Base-by-base conservation (phyloP, 139 green algal species). In the Tetradesmus lagerheimii region DNA sequence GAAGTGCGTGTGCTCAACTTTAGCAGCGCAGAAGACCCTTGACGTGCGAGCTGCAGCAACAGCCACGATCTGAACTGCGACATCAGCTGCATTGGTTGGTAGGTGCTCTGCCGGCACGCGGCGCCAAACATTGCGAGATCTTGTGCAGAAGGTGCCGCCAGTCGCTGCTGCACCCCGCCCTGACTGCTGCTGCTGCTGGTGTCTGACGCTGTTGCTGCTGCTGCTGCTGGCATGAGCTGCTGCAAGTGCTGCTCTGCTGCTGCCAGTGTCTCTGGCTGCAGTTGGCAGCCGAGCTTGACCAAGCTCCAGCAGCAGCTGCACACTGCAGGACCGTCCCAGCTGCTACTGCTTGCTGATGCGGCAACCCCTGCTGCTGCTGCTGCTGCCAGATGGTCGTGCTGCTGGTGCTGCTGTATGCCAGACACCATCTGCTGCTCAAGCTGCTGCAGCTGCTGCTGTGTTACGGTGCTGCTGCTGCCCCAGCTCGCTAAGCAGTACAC, bases 271-370 rank as follows among this genome's bases (percentile, higher is more conserved):
- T 35, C 2, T 0, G 29, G 71, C 20, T 90, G 41, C 12, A 90
- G 41, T 4, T 34, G 31, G 14, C 41, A 23, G 18, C 86, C 86
- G 2, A 90, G 67, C 14, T 35, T 50, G 18, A 39, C 43, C 34
- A 89, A 50, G 4, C n/a, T 15, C 53, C 35, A 83, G 43, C 71
- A 89, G 83, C 38, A 66, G 83, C 85, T 89, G 31, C 85, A 89
- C 15, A 83, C 71, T 39, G 64, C 64, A 34, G 66, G 64, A 18
- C 64, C 66, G 25, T 80, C 84, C 66, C 64, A 81, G 27, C 45
- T n/a, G 23, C 8, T 41, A 14, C 45, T n/a, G 23, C 8, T 41
- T 27, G 9, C 27, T 43, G 74, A 23, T 12, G 14, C 23, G 34
- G 29, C n/a, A 23, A 39, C 9, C 31, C 43, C 66, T 34, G 66